Base-by-base conservation (phyloP, 169 alveolate species). In the Eimeria falciformis region DNA sequence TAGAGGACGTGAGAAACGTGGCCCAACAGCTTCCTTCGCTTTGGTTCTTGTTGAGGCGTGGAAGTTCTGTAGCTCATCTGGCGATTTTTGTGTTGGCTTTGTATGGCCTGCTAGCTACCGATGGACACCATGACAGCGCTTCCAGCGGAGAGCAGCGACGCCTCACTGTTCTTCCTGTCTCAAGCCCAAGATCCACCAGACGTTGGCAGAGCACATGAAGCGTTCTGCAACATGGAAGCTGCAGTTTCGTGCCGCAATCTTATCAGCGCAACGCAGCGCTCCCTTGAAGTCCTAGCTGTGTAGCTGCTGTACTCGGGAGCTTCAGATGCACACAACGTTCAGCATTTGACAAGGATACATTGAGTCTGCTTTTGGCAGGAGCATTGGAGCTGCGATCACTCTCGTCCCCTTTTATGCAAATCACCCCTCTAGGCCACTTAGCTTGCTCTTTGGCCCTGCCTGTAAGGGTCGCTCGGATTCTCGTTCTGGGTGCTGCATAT, bases 211-310 rank as follows among this genome's bases (percentile, higher is more conserved):
- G 73, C 65, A 5, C 43, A 53, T 37, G 75, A 81, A 37, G 73
- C 89, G 6, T 47, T 81, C 21, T 81, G 89, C 75, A 81, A n/a
- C 75, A 53, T 81, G 89, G 89, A 81, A 81, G 89, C 89, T 18
- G 27, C 89, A 6, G 89, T 71, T 55, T 3, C 7, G 62, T 14
- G 14, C 14, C 62, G 62, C 62, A n/a, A n/a, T n/a, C n/a, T n/a
- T n/a, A n/a, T n/a, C n/a, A n/a, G n/a, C n/a, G n/a, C n/a, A n/a
- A n/a, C n/a, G n/a, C n/a, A n/a, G n/a, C n/a, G n/a, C n/a, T n/a
- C n/a, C n/a, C n/a, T n/a, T n/a, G n/a, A n/a, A n/a, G n/a, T n/a
- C n/a, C n/a, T n/a, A n/a, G n/a, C n/a, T n/a, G n/a, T n/a, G n/a
- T n/a, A n/a, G n/a, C n/a, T n/a, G n/a, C n/a, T n/a, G n/a, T n/a